Evolutionary conservation across 495 filamentous ascomycete genomes (phyloP).

Genomic region (Trichoderma gamsii): DNA sequence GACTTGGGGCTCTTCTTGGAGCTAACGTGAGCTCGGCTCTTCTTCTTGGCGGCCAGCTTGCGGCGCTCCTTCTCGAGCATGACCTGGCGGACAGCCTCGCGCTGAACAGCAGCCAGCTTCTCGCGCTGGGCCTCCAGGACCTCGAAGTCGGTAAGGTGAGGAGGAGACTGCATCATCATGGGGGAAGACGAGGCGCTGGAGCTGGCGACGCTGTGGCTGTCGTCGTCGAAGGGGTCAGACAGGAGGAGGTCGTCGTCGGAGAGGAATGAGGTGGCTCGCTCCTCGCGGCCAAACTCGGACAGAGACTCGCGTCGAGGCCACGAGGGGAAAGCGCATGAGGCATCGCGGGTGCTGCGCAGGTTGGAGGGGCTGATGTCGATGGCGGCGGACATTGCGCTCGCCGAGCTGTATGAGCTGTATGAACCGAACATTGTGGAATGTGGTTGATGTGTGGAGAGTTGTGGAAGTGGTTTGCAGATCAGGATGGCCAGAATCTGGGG

Average conservation of each 20-base stretch:
- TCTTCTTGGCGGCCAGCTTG: constrained; percentile 24
- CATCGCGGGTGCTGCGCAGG: constrained; percentile 30
- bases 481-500: neutral
- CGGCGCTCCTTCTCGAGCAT: constrained; percentile 44
- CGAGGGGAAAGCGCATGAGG: constrained; percentile 45
- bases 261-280: constrained; percentile 42
- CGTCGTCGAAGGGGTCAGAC: constrained; percentile 38
- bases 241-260: constrained; percentile 45
- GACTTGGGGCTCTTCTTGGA: constrained; percentile 36
- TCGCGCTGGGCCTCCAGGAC: constrained; percentile 39
- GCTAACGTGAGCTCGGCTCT: neutral
- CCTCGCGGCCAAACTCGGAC: constrained; percentile 36
- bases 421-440: constrained; percentile 38
- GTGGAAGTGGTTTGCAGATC: constrained; percentile 15
- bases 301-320: constrained; percentile 43
- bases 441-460: constrained; percentile 17
- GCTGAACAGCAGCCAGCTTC: constrained; percentile 38
- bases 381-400: constrained; percentile 35
- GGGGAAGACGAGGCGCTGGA: constrained; percentile 31
- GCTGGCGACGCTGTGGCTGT: constrained; percentile 39
- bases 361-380: constrained; percentile 47
- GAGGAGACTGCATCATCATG: constrained; percentile 16
- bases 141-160: constrained; percentile 31
- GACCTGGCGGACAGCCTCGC: constrained; percentile 38
- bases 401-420: constrained; percentile 40